phyloP scores from a whole-genome alignment of 208 protist genomes.

The Blechomonas ayalai region DNA sequence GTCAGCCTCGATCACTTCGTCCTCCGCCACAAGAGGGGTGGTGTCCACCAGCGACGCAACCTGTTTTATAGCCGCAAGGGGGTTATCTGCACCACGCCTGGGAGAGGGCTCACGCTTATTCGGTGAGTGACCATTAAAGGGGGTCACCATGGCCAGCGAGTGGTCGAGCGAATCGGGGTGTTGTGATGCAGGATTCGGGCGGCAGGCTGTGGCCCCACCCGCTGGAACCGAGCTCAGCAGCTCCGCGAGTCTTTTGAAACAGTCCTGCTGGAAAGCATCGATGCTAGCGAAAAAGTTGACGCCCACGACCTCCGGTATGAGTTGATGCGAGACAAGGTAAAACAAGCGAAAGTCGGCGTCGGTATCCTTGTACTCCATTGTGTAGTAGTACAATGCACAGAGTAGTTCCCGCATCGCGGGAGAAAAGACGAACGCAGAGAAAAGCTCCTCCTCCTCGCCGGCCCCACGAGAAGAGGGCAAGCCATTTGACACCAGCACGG shows the following conservation, averaged over 20 bases:
- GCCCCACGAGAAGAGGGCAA: slow-evolving; percentile 9
- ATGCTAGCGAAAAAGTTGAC: slow-evolving; percentile 83
- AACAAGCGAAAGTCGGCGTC: slow-evolving; percentile 84
- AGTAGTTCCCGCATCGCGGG: slow-evolving; percentile 57
- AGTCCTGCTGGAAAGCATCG: slow-evolving; percentile 46
- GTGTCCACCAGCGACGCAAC: slow-evolving; percentile 45
- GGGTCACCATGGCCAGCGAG: no score
- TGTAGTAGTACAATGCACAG: slow-evolving; percentile 68
- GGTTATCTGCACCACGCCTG: no score
- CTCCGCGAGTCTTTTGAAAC: no score
- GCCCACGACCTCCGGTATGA: slow-evolving; percentile 72
- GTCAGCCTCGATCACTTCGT: slow-evolving; percentile 49
- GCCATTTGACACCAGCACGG: slow-evolving; percentile 7
- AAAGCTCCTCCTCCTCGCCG: neutral
- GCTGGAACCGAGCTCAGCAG: no score
- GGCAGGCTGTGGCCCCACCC: no score
- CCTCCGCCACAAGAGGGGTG: slow-evolving; percentile 51
- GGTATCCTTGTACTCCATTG: slow-evolving; percentile 70
- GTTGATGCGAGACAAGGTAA: slow-evolving; percentile 77
- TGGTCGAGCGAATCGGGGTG: no score
- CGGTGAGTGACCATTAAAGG: no score
- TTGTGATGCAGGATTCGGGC: no score
- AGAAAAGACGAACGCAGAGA: slow-evolving; percentile 1
- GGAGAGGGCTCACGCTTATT: no score
- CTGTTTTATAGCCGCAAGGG: slow-evolving; percentile 20